These are phyloP conservation scores for Penicillium sp. DNA, from an alignment of 2,329 filamentous ascomycete species.

Conservation along the genomic window DNA sequence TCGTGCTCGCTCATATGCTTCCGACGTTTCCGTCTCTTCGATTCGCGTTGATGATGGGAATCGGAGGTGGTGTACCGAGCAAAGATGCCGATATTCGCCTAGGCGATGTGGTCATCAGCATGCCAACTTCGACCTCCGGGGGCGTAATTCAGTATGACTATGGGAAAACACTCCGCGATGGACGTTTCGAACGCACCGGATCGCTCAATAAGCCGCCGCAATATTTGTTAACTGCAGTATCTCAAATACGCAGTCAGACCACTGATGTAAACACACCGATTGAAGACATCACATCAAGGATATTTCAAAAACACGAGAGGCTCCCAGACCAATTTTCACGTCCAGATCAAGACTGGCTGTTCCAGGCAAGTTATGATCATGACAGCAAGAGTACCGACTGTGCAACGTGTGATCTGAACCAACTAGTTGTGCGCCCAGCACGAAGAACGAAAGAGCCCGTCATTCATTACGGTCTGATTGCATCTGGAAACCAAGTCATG, in stretches of 20 bases:
- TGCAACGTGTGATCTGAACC: no score
- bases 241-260: neutral
- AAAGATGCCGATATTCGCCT: neutral
- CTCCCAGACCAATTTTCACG: no score
- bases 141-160: constrained; percentile 22
- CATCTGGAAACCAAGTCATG: no score
- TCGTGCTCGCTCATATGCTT: neutral
- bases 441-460: no score
- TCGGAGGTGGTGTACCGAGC: constrained; percentile 21
- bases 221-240: neutral
- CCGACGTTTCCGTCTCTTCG: constrained; percentile 18
- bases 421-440: no score
- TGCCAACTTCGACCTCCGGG: neutral
- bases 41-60: constrained; percentile 20
- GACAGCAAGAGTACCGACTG: no score
- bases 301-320: no score
- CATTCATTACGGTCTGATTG: no score
- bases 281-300: no score
- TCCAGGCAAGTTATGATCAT: no score
- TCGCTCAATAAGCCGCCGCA: neutral
- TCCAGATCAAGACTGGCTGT: no score
- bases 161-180: constrained; percentile 15
- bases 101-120: constrained; percentile 3
- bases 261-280: neutral
- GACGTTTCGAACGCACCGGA: constrained; percentile 13